These are phyloP conservation scores for Candida khao-thaluensis DNA, from an alignment of 805 yeast species.

Conservation along the genomic window DNA sequence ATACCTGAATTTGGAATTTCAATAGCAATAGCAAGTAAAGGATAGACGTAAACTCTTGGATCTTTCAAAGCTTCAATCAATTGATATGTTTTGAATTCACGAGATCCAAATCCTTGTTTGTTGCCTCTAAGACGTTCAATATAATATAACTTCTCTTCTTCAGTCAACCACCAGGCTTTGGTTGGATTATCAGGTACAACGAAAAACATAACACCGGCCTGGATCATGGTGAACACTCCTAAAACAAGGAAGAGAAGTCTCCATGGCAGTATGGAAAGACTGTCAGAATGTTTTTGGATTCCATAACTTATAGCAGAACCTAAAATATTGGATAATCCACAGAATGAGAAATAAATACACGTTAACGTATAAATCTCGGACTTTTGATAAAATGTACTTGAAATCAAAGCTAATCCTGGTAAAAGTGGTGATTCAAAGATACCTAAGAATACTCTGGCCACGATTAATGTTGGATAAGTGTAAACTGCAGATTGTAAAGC, in stretches of 20 bases:
- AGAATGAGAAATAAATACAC: conserved; percentile 31
- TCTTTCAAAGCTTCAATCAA: conserved; percentile 34
- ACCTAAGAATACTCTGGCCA: conserved; percentile 35
- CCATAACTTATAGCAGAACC: conserved; percentile 56
- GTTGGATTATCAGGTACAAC: conserved; percentile 42
- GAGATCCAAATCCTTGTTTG: conserved; percentile 43
- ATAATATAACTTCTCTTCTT: conserved; percentile 31
- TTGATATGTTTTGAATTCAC: conserved; percentile 35
- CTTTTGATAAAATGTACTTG: conserved; percentile 30
- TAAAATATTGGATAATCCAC: conserved; percentile 30
- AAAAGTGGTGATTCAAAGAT: conserved; percentile 39
- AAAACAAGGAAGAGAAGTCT: conserved; percentile 55
- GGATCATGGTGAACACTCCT: conserved; percentile 54
- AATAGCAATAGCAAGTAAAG: conserved; percentile 21
- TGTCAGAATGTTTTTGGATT: conserved; percentile 33
- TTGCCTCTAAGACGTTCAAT: conserved; percentile 31
- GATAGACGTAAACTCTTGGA: conserved; percentile 35
- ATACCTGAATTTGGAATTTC: conserved; percentile 38
- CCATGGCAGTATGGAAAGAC: conserved; percentile 54
- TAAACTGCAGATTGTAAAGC: conserved; percentile 50
- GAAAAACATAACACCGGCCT: conserved; percentile 47
- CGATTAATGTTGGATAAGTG: conserved; percentile 35
- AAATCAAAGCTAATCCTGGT: conserved; percentile 36
- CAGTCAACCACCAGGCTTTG: conserved; percentile 37
- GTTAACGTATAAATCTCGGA: conserved; percentile 32